A percentile compares a stretch with the other conserved stretches of the same genome.
phyloP scores from a whole-genome alignment of 768 basidiomycete species.

The Hericium coralloides region DNA sequence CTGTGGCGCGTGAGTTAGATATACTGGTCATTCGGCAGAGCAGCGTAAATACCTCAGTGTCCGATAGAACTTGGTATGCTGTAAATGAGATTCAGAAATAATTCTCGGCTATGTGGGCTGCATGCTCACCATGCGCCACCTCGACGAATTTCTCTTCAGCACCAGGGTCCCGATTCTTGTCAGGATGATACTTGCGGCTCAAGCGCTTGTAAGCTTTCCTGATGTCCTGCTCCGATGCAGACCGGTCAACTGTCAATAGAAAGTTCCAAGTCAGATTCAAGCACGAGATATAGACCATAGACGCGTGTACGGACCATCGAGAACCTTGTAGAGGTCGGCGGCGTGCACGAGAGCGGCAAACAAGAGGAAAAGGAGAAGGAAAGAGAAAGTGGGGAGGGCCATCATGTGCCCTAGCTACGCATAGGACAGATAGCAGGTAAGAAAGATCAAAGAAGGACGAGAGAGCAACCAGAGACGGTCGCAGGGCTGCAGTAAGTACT shows the following conservation, averaged over 20 bases:
- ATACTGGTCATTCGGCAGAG: not conserved
- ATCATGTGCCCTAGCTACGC: constrained; percentile 13
- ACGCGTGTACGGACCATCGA: constrained; percentile 60
- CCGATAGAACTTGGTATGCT: constrained; percentile 92
- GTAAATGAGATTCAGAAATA: constrained; percentile 4
- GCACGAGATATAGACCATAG: constrained; percentile 13
- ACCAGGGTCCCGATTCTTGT: constrained; percentile 84
- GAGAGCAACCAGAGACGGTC: not conserved
- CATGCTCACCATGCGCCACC: constrained; percentile 69
- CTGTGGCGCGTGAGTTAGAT: constrained; percentile 29
- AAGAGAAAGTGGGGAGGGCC: constrained; percentile 18
- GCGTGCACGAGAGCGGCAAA: constrained; percentile 33
- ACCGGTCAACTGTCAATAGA: constrained; percentile 43
- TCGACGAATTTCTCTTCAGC: constrained; percentile 87
- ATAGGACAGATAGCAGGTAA: not conserved
- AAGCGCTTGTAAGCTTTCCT: constrained; percentile 87
- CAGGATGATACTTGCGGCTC: constrained; percentile 86
- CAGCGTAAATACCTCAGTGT: constrained; percentile 38
- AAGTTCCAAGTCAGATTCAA: constrained; percentile 8
- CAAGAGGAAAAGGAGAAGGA: constrained; percentile 24
- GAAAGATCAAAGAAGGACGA: not conserved
- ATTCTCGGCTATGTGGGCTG: not conserved
- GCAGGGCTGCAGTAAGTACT: no score
- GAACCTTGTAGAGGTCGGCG: constrained; percentile 71
- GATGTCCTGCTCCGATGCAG: constrained; percentile 84